Base-by-base conservation (phyloP, 352 stramenopile species). In the Phytopythium chamaehyphon region DNA sequence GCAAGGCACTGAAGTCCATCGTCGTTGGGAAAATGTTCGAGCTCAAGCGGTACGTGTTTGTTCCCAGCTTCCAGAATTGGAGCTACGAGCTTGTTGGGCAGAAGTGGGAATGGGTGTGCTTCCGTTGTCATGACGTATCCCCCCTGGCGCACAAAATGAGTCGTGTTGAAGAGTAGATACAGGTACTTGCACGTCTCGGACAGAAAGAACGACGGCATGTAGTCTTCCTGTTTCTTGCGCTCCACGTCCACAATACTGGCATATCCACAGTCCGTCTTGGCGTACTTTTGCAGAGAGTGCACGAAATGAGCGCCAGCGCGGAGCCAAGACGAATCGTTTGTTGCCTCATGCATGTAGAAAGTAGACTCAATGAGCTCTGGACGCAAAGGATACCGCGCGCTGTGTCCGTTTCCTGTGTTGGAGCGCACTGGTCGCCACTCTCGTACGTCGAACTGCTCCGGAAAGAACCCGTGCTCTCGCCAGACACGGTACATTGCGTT, bases 131-230 rank as follows among this genome's bases (percentile, higher is more conserved):
- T 98, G 21, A 98, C 81, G 72, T 96, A 98, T 33, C 90, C 80
- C 19, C 85, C 70, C 10, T 88, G 57, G 31, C 86, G 76, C 24
- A 98, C 69, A 53, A 96, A 92, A 47, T 98, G 95, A 21, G 90
- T 90, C 39, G 70, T 85, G 60, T 90, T 86, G 48, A 91, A 99
- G 5, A 98, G 89, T 45, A 99, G 58, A 69, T 98, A 99, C 3
- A 99, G 74, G 69, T 99, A 99, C 69, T 99, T 99, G 65, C 97
- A 88, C 12, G 97, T 99, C 73, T 99, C 98, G 11, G 90, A 98
- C 0, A 99, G 77, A 62, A 99, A 99, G 62, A 98, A 99, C 6
- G 88, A 98, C 40, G 96, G 96, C 97, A 99, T 99, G 59, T 96
- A 87, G 58, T 99, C 89, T 16, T 97, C 76, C 42, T 98, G 81